These are phyloP conservation scores for Gentiana macrophylla DNA, from an alignment of 257 asterid genomes.

Conservation along the genomic window DNA sequence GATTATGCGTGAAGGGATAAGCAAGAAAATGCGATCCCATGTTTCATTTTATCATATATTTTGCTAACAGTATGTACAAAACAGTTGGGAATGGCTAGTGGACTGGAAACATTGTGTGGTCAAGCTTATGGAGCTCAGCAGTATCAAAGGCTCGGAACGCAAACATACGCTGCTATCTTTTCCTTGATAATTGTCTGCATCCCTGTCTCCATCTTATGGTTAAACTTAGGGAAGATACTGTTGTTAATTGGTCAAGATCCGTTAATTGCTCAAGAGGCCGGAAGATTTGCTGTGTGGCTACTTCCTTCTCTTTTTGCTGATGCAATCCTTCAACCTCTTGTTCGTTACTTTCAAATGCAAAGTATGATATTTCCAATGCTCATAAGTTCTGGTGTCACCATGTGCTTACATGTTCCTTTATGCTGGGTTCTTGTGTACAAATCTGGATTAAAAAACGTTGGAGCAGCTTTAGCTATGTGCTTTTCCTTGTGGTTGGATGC, in stretches of 20 bases:
- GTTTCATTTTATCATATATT: no score
- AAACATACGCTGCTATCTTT: slow-evolving; percentile 39
- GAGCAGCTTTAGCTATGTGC: slow-evolving; percentile 46
- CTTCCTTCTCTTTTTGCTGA: slow-evolving; percentile 45
- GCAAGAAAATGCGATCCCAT: no score
- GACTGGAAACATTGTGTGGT: slow-evolving; percentile 56
- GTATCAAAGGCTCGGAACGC: slow-evolving; percentile 32
- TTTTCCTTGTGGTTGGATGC: slow-evolving; percentile 45
- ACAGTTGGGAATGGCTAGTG: slow-evolving; percentile 55
- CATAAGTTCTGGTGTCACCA: slow-evolving; percentile 23
- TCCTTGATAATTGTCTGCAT: slow-evolving; percentile 31
- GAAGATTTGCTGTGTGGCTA: slow-evolving; percentile 24
- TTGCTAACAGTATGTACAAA: background rate
- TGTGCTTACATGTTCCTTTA: slow-evolving; percentile 36
- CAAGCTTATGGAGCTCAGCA: slow-evolving; percentile 63
- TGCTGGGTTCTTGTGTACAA: slow-evolving; percentile 38
- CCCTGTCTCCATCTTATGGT: slow-evolving; percentile 47
- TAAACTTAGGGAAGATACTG: slow-evolving; percentile 36
- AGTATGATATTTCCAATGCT: slow-evolving; percentile 45
- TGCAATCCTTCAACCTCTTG: slow-evolving; percentile 39
- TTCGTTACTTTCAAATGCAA: slow-evolving; percentile 49
- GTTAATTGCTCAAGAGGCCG: slow-evolving; percentile 32
- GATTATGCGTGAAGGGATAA: no score
- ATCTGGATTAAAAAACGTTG: slow-evolving; percentile 23
- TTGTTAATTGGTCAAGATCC: slow-evolving; percentile 40